Evolutionary conservation across 2,329 filamentous ascomycete species (phyloP), one percentile per base, ranked within the genome.

Genomic region (Claviceps pazoutovae): DNA sequence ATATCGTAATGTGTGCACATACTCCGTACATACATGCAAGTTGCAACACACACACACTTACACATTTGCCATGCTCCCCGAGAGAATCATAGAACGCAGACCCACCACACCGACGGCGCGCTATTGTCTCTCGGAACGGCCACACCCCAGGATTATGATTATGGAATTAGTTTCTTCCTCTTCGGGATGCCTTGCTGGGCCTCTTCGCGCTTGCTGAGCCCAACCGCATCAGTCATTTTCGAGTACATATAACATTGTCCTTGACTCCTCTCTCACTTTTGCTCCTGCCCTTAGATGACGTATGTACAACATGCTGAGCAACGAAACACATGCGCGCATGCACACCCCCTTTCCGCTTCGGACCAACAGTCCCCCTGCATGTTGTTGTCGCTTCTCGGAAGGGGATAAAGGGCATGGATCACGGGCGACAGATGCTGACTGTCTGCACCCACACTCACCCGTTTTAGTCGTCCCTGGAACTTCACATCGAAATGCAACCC

Each of bases 91-190:
- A 47, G 17, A 21, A 51, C 47, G 14, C 19, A 38, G 42, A 41
- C 17, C 45, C 52, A 53, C 48, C 52, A 41, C 49, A 23, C 49
- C 49, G 36, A 23, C 41, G 46, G 34, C 34, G 53, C 54, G 55
- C 56, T 59, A 59, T 59, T 58, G 57, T 56, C 54, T 57, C 55
- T 54, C 56, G 57, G 55, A 53, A 55, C 50, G 54, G 52, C 57
- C 53, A 52, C 56, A 38, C 51, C 50, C 54, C 52, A 42, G 45
- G 53, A 54, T 44, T 51, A 58, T 53, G 56, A 54, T 47, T 49
- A 58, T 53, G 56, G 55, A 54, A 52, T 48, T 51, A 38, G 34
- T 37, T 50, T 50, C 34, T 42, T 47, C 38, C 37, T 23, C 19
- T 48, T 14, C 6, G 30, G 30, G 30, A 34, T 26, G 14, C 41